Evolutionary conservation across 2,329 filamentous ascomycete species (phyloP).

Genomic region (Cladosporium cucumerinum): DNA sequence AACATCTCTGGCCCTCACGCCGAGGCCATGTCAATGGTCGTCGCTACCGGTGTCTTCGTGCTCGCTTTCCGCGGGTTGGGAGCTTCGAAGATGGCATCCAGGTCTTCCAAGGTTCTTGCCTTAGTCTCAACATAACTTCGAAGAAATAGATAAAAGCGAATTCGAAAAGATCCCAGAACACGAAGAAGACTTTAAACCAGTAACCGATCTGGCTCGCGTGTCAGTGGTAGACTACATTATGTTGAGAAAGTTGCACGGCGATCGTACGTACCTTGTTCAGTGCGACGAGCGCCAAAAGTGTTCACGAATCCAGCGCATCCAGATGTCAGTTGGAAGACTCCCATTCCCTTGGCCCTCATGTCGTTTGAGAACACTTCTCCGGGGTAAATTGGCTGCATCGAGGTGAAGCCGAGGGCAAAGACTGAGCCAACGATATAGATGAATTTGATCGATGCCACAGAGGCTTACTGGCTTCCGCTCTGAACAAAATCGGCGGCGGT

Average conservation of each 20-base stretch:
- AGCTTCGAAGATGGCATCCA: slow-evolving; percentile 41
- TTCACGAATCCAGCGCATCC: slow-evolving; percentile 41
- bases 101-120: slow-evolving; percentile 40
- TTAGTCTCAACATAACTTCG: slow-evolving; percentile 39
- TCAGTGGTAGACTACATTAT: not conserved
- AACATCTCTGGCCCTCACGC: not conserved
- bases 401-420: slow-evolving; percentile 27
- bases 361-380: slow-evolving; percentile 36
- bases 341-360: slow-evolving; percentile 30
- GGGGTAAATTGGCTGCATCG: slow-evolving; percentile 35
- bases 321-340: slow-evolving; percentile 32
- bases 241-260: not conserved
- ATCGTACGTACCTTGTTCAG: slow-evolving; percentile 9
- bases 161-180: slow-evolving; percentile 28
- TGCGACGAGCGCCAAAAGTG: slow-evolving; percentile 19
- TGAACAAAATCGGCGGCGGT: slow-evolving; percentile 21
- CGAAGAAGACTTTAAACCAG: slow-evolving; percentile 18
- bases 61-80: slow-evolving; percentile 29
- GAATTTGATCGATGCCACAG: slow-evolving; percentile 33
- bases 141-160: slow-evolving; percentile 27
- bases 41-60: not conserved
- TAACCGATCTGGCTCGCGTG: slow-evolving; percentile 12
- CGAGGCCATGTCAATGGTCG: not conserved
- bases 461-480: slow-evolving; percentile 27
- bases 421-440: slow-evolving; percentile 38